Conservation (phyloP, 768 basidiomycete genomes). For the Lentinula aciculospora region DNA sequence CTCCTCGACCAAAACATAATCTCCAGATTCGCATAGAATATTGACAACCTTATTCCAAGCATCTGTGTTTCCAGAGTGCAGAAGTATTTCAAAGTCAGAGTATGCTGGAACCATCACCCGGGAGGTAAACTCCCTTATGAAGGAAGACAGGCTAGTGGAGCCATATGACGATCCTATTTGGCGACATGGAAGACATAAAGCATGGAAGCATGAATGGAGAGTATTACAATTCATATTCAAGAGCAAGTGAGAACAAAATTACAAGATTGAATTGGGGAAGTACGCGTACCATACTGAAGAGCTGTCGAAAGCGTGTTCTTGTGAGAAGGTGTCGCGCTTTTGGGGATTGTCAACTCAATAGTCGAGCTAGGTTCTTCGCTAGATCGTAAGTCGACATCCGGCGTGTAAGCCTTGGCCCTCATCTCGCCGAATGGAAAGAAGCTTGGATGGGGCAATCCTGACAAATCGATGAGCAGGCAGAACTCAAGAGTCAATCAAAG, state of each 20-base stretch:
- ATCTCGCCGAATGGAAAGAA: conserved; percentile 9
- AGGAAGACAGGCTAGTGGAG: conserved; percentile 2
- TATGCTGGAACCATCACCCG: conserved; percentile 10
- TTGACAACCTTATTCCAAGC: conserved; percentile 10
- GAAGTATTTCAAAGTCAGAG: conserved; percentile 7
- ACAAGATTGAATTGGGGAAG: not conserved
- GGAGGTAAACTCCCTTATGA: conserved; percentile 9
- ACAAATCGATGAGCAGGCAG: not conserved
- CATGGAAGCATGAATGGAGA: not conserved
- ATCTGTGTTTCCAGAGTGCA: conserved; percentile 9
- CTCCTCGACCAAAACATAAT: conserved; percentile 30
- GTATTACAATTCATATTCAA: not conserved
- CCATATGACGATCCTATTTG: conserved; percentile 2
- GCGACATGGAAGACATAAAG: not conserved
- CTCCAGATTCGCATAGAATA: conserved; percentile 9
- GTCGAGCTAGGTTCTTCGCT: not conserved
- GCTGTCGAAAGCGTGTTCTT: conserved; percentile 5
- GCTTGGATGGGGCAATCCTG: conserved; percentile 10
- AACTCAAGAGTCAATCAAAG: not conserved
- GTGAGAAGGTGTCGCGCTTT: not conserved
- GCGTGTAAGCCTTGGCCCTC: conserved; percentile 1
- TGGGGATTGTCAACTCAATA: not conserved
- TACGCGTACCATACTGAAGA: conserved; percentile 8
- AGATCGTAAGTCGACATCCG: not conserved
- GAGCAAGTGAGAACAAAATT: not conserved